These are phyloP conservation scores for Dissophora globulifera DNA, from an alignment of 192 early-diverging fungal species.

Conservation along the genomic window DNA sequence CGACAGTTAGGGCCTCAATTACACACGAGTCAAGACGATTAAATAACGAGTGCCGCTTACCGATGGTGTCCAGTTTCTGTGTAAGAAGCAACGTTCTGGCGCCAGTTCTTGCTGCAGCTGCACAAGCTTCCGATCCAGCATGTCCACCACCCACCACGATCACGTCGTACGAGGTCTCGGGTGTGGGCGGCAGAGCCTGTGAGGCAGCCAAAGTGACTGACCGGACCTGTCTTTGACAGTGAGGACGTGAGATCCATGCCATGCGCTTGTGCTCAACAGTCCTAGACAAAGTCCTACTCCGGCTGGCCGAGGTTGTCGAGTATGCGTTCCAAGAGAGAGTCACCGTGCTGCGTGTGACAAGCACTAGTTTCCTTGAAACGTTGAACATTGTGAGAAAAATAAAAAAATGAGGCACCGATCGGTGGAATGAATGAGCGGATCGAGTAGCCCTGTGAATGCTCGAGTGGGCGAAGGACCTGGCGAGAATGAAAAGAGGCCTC, in stretches of 20 bases:
- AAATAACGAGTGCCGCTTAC: no score
- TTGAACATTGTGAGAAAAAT: constrained; percentile 33
- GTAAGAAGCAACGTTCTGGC: constrained; percentile 79
- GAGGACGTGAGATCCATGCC: not conserved
- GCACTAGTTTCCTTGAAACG: constrained; percentile 26
- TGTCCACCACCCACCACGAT: constrained; percentile 88
- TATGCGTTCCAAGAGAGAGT: constrained; percentile 9
- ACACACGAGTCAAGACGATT: no score
- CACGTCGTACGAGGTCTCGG: constrained; percentile 67
- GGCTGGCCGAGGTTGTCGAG: constrained; percentile 14
- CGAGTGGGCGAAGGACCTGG: no score
- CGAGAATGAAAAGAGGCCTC: no score
- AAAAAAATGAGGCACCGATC: no score
- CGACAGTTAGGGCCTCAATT: no score
- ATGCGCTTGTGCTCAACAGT: constrained; percentile 1
- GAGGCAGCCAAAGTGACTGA: constrained; percentile 48
- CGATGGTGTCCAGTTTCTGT: constrained; percentile 79
- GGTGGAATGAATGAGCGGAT: not conserved
- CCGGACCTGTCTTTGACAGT: constrained; percentile 15
- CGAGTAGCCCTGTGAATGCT: no score
- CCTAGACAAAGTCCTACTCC: not conserved
- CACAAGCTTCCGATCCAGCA: constrained; percentile 84
- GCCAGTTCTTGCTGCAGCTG: constrained; percentile 79
- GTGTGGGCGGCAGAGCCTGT: constrained; percentile 33
- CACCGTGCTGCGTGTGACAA: constrained; percentile 20